Evolutionary conservation across 2,329 filamentous ascomycete species (phyloP).

Genomic region (Fusarium incarnatum): DNA sequence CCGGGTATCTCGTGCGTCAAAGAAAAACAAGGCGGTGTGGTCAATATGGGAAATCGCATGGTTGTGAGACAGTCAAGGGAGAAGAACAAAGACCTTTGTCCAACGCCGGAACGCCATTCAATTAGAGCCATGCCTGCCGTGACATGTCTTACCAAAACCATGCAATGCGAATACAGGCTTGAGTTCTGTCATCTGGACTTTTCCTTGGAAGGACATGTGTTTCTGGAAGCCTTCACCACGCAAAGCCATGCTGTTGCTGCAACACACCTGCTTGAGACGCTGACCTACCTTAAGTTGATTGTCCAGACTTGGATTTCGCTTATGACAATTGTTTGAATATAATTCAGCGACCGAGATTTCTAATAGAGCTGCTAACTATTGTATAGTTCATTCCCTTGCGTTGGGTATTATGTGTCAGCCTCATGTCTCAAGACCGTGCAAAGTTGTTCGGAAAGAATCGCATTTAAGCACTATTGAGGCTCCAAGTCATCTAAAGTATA

Average conservation of each 20-base stretch:
- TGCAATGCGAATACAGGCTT: neutral
- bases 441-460: neutral
- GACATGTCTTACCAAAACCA: slow-evolving; percentile 5
- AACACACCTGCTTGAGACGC: neutral
- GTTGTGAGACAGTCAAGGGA: slow-evolving; percentile 34
- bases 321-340: neutral
- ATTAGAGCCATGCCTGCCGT: slow-evolving; percentile 2
- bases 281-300: neutral
- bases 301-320: neutral
- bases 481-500: neutral
- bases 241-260: neutral
- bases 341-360: no score
- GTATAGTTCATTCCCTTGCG: neutral
- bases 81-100: slow-evolving; percentile 10
- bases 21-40: slow-evolving; percentile 27
- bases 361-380: no score
- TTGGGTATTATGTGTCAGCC: neutral
- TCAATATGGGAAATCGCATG: slow-evolving; percentile 14
- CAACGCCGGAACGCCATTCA: slow-evolving; percentile 20
- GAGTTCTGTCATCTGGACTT: neutral
- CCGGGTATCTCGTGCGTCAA: neutral
- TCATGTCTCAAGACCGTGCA: neutral
- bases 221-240: neutral
- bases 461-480: neutral
- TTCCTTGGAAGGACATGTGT: neutral